These are phyloP conservation scores for Mucor sp. DNA, from an alignment of 371 early-diverging fungal species.

Conservation along the genomic window DNA sequence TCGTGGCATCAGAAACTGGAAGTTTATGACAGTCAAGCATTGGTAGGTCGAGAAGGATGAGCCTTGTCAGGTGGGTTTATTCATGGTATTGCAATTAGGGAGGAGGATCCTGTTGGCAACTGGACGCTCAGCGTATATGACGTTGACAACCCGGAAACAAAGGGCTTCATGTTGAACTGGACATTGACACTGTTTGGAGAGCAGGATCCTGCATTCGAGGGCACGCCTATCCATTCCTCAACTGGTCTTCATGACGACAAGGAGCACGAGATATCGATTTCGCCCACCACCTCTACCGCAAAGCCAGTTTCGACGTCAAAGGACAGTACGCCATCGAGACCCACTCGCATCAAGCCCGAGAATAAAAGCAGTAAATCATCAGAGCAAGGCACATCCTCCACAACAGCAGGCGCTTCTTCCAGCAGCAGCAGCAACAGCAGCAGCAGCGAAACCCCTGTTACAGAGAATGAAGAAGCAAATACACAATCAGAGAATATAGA, in stretches of 20 bases:
- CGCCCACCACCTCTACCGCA: background rate
- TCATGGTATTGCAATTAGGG: conserved; percentile 48
- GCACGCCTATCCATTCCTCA: conserved; percentile 28
- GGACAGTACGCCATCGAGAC: conserved; percentile 23
- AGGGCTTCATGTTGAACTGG: conserved; percentile 63
- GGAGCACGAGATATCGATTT: conserved; percentile 12
- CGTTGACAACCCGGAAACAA: conserved; percentile 39
- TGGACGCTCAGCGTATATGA: conserved; percentile 83
- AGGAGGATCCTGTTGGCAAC: conserved; percentile 78
- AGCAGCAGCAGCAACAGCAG: background rate
- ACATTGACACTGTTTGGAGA: conserved; percentile 74
- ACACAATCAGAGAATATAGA: background rate
- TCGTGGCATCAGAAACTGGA: conserved; percentile 89
- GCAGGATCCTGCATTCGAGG: conserved; percentile 32
- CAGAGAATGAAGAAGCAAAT: background rate
- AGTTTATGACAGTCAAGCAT: conserved; percentile 95
- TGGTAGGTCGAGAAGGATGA: conserved; percentile 66
- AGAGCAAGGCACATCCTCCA: background rate
- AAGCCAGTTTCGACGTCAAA: conserved; percentile 1
- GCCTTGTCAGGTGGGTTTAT: background rate
- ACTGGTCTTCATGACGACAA: conserved; percentile 11
- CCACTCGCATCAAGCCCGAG: conserved; percentile 22
- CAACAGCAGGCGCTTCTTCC: background rate
- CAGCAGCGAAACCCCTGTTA: background rate
- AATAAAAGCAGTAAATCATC: background rate